A percentile compares a stretch with the other conserved stretches of the same genome.
Conservation (phyloP, 1,139 yeast genomes). For the Hyphopichia khmerensis region DNA sequence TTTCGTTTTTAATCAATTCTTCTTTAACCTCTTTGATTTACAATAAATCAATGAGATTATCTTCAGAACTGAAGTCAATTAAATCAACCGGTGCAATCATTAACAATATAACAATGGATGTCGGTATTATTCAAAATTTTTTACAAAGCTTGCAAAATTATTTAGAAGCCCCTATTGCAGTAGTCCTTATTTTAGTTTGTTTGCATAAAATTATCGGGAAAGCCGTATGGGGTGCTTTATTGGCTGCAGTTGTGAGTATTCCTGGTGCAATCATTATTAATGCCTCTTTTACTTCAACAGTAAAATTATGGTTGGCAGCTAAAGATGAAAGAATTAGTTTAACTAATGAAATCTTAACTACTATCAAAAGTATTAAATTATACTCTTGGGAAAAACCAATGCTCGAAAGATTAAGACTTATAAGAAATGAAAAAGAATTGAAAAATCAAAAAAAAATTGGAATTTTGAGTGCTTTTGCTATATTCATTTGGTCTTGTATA, state of each 20-base stretch:
- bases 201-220: constrained; percentile 23
- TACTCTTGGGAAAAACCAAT: constrained; percentile 88
- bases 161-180: constrained; percentile 19
- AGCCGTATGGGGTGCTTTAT: constrained; percentile 26
- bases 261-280: constrained; percentile 20
- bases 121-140: constrained; percentile 16
- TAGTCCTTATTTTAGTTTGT: constrained; percentile 18
- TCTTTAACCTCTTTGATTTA: constrained; percentile 22
- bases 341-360: constrained; percentile 25
- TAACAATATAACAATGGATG: constrained; percentile 25
- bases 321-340: constrained; percentile 26
- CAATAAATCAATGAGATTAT: constrained; percentile 23
- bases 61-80: constrained; percentile 24
- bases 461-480: constrained; percentile 56
- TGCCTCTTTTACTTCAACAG: constrained; percentile 12
- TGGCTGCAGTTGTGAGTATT: constrained; percentile 18
- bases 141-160: constrained; percentile 18
- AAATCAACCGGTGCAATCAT: constrained; percentile 30
- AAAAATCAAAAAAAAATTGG: constrained; percentile 51
- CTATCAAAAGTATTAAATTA: constrained; percentile 57
- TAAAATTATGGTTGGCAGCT: constrained; percentile 18
- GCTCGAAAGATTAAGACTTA: constrained; percentile 56
- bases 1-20: constrained; percentile 17
- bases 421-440: constrained; percentile 64
- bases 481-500: constrained; percentile 65